Evolutionary conservation across 129 eudicot genomes (phyloP).

Genomic region (Gnaphalium uliginosum): DNA sequence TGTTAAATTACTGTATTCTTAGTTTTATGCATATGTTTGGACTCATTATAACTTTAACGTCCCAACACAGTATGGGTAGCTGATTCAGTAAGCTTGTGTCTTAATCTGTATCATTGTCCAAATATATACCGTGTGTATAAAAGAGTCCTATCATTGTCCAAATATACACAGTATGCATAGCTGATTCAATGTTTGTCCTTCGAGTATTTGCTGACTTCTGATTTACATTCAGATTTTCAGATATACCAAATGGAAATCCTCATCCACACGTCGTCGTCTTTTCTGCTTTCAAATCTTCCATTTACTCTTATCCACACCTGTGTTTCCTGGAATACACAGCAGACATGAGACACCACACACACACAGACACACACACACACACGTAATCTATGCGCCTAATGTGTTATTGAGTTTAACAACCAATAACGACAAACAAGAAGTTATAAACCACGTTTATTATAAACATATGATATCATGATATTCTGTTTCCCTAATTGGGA

Average conservation of each 20-base stretch:
- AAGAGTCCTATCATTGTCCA: neutral
- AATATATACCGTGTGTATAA: neutral
- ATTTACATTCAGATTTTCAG: neutral
- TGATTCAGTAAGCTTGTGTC: neutral
- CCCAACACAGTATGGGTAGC: neutral
- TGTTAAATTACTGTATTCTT: neutral
- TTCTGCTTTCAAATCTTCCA: neutral
- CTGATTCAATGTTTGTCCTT: too few relatives aligned
- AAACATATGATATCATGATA: neutral
- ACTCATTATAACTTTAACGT: neutral
- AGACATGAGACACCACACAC: neutral
- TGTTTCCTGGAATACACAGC: neutral
- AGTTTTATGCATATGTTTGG: neutral
- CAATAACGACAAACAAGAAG: neutral
- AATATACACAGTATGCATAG: too few relatives aligned
- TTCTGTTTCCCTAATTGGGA: neutral
- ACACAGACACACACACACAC: too few relatives aligned
- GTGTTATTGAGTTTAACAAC: neutral
- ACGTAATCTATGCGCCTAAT: neutral
- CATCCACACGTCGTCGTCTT: neutral
- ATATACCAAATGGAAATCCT: neutral
- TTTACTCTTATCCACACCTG: neutral
- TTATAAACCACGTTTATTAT: neutral
- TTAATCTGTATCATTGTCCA: neutral
- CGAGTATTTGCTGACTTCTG: neutral